Conservation (phyloP, 176 grass and related monocot genomes). For the Olyra latifolia region DNA sequence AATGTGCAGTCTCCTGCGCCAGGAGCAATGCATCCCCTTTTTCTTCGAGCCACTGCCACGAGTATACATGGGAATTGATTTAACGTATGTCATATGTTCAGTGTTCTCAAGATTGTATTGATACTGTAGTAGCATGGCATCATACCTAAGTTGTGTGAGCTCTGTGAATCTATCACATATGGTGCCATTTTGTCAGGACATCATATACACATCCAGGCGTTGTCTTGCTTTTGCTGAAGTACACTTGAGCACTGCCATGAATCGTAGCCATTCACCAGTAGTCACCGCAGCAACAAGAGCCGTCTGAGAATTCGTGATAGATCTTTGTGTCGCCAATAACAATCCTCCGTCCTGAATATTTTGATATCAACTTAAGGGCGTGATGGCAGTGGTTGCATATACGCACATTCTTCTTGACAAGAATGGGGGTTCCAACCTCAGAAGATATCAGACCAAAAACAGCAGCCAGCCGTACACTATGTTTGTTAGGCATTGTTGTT, state of each 20-base stretch:
- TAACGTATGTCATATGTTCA: not conserved
- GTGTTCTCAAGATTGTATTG: not conserved
- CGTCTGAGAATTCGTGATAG: constrained; percentile 78
- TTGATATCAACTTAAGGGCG: constrained; percentile 80
- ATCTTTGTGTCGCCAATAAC: constrained; percentile 73
- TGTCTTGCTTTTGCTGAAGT: not conserved
- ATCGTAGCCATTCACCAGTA: constrained; percentile 62
- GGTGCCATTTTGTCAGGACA: not conserved
- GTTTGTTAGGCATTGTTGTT: constrained; percentile 51
- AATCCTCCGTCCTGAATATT: constrained; percentile 57
- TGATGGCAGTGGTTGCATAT: constrained; percentile 77
- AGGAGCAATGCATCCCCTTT: not conserved
- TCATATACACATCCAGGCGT: not conserved
- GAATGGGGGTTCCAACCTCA: constrained; percentile 49
- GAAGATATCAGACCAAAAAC: constrained; percentile 76
- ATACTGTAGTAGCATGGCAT: not conserved
- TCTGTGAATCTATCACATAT: not conserved
- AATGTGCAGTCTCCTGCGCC: not conserved
- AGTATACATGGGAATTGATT: not conserved
- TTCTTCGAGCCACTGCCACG: not conserved
- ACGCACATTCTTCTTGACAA: constrained; percentile 92
- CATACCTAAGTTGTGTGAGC: not conserved
- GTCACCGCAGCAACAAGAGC: constrained; percentile 81
- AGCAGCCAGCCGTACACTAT: constrained; percentile 75
- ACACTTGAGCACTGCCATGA: not conserved